A percentile compares a stretch with the other conserved stretches of the same genome.
These are phyloP conservation scores for Styphnolobium japonicum DNA, from an alignment of 306 rosid species.

Conservation along the genomic window DNA sequence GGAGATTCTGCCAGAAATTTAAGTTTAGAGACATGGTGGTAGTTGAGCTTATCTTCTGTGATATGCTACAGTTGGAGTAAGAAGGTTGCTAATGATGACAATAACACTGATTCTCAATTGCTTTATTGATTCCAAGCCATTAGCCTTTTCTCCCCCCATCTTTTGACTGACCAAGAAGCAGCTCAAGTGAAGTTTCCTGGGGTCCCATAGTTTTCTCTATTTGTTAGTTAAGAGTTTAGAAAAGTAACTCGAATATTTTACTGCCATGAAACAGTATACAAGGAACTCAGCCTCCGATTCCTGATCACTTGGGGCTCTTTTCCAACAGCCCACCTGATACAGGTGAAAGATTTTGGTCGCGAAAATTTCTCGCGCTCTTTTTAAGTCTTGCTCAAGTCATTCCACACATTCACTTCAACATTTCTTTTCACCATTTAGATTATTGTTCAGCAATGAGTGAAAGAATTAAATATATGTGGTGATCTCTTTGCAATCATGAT, in stretches of 20 bases:
- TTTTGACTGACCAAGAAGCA: background rate
- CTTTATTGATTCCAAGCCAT: conserved; percentile 5
- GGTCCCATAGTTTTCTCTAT: background rate
- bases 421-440: background rate
- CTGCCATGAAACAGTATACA: background rate
- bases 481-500: background rate
- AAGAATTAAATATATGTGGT: background rate
- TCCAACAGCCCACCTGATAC: too few relatives aligned
- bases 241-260: background rate
- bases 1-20: conserved; percentile 5
- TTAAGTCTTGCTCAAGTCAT: background rate
- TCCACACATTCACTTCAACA: background rate
- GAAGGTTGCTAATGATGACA: conserved; percentile 24
- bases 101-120: background rate
- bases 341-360: too few relatives aligned
- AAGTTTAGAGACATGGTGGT: background rate
- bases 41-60: conserved; percentile 6
- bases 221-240: background rate
- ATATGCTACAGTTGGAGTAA: background rate
- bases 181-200: background rate
- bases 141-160: background rate
- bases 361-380: too few relatives aligned
- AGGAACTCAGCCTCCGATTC: background rate
- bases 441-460: background rate
- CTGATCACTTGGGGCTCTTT: background rate